Percentiles rank a stretch among this genome's conserved stretches.
Conservation (phyloP, 352 stramenopile species). For the Phytopythium delawarense region DNA sequence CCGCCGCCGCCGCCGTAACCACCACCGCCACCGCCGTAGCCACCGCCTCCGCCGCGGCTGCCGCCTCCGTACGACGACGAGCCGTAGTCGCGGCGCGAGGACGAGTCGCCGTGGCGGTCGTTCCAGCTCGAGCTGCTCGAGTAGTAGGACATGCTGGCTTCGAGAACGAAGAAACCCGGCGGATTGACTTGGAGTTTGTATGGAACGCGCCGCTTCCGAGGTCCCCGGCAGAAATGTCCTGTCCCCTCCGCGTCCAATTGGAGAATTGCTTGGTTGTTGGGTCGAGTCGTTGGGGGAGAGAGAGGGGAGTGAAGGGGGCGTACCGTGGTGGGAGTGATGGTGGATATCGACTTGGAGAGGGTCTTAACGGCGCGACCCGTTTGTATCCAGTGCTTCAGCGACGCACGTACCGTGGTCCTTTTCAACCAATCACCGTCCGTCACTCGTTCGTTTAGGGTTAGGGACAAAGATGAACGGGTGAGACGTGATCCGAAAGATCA, state of each 20-base stretch:
- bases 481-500: background rate
- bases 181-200: background rate
- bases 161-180: background rate
- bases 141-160: conserved; percentile 16
- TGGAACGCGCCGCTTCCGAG: conserved; percentile 2
- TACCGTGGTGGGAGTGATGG: background rate
- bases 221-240: conserved; percentile 8
- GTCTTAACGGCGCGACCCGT: background rate
- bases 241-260: background rate
- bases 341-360: background rate
- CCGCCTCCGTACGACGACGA: conserved; percentile 26
- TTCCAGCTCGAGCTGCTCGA: conserved; percentile 48
- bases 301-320: background rate
- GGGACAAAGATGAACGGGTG: background rate
- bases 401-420: conserved; percentile 2
- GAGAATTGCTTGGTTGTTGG: conserved; percentile 2
- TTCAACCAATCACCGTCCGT: background rate
- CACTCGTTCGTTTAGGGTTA: background rate
- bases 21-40: conserved; percentile 22
- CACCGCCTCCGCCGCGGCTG: conserved; percentile 25
- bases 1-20: conserved; percentile 24
- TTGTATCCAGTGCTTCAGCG: conserved; percentile 1
- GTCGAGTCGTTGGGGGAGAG: background rate
- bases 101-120: conserved; percentile 73
- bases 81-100: conserved; percentile 63